Evolutionary conservation across 352 stramenopile genomes (phyloP).

Genomic region (Phytopythium delawarense): DNA sequence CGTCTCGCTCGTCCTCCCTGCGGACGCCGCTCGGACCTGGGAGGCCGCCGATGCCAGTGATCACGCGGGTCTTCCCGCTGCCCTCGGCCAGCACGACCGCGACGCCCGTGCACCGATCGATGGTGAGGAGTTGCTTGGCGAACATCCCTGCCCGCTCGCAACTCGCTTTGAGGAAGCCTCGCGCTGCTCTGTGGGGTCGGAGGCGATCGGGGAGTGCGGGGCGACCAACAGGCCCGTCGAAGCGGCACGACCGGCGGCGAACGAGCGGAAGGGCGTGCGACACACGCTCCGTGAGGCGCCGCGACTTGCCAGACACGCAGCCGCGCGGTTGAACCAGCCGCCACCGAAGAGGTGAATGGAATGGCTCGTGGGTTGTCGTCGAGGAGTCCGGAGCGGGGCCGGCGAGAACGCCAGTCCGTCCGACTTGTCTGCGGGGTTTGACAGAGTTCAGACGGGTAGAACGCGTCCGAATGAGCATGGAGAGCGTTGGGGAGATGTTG

Average conservation of each 20-base stretch:
- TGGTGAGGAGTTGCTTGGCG: slow-evolving; percentile 27
- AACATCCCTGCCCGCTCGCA: slow-evolving; percentile 15
- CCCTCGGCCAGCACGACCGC: slow-evolving; percentile 1
- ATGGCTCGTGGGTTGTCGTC: background rate
- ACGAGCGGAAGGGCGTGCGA: background rate
- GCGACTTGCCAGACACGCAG: background rate
- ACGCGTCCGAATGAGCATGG: too few relatives aligned
- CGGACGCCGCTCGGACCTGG: background rate
- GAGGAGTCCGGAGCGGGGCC: background rate
- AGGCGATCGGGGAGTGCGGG: background rate
- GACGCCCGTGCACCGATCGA: slow-evolving; percentile 10
- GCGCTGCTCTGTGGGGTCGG: background rate
- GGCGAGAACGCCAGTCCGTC: background rate
- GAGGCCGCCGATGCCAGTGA: background rate
- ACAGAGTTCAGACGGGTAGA: background rate
- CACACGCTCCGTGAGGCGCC: background rate
- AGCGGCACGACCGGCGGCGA: too few relatives aligned
- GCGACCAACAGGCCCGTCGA: background rate
- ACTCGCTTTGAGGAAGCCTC: background rate
- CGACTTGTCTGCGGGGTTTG: background rate
- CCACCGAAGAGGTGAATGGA: background rate
- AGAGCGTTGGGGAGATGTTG: too few relatives aligned
- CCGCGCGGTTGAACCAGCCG: background rate
- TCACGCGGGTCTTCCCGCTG: background rate
- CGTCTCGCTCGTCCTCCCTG: background rate